These are phyloP conservation scores for Ustilago nuda DNA, from an alignment of 1,284 basidiomycete genomes.

Conservation along the genomic window DNA sequence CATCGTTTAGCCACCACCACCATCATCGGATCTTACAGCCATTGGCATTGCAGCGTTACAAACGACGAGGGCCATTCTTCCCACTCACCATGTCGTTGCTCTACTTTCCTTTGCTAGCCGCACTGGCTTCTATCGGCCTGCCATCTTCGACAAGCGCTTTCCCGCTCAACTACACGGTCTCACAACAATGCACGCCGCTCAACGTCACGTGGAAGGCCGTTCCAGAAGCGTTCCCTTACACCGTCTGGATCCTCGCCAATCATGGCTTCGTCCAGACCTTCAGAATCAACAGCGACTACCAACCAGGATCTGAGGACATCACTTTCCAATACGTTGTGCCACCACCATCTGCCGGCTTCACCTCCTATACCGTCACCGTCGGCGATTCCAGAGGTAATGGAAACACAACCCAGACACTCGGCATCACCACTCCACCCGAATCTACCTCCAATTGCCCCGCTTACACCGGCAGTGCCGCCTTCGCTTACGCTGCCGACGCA, in stretches of 20 bases:
- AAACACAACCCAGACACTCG: conserved; percentile 43
- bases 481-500: conserved; percentile 48
- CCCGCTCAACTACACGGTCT: conserved; percentile 38
- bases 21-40: not conserved
- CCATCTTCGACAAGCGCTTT: conserved; percentile 16
- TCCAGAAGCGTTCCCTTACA: conserved; percentile 42
- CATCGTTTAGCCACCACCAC: not conserved
- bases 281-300: conserved; percentile 49
- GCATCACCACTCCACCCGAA: conserved; percentile 24
- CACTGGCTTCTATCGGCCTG: conserved; percentile 15
- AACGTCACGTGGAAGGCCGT: conserved; percentile 54
- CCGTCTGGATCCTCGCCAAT: conserved; percentile 50
- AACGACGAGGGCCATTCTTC: not conserved
- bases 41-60: not conserved
- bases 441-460: conserved; percentile 34
- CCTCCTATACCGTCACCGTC: conserved; percentile 42
- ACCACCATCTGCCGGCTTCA: conserved; percentile 34
- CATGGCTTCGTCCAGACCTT: conserved; percentile 48
- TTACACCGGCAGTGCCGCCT: conserved; percentile 39
- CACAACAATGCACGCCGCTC: conserved; percentile 54
- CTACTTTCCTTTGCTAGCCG: conserved; percentile 11
- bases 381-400: conserved; percentile 50
- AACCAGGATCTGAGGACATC: conserved; percentile 34
- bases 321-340: conserved; percentile 57
- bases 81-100: conserved; percentile 19